Evolutionary conservation across 805 yeast genomes (phyloP).

Genomic region (Cyberlindnera mississippiensis): DNA sequence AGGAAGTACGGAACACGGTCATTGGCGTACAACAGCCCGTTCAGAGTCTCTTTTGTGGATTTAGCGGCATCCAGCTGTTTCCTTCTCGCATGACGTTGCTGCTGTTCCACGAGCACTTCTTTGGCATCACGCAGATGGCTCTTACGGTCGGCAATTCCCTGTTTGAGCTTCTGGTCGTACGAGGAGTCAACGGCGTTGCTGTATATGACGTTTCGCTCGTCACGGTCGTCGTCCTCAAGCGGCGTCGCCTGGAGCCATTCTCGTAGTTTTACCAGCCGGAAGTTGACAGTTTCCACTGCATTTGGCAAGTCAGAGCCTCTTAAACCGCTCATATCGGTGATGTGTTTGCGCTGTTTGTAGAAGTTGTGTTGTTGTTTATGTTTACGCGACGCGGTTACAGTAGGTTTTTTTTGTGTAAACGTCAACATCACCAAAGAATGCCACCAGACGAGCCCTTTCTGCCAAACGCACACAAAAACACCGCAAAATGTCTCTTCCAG

Average conservation of each 20-base stretch:
- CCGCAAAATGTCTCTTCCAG: constrained; percentile 39
- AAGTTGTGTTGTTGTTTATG: neutral
- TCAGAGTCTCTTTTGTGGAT: constrained; percentile 1
- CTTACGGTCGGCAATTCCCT: constrained; percentile 8
- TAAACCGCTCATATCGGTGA: too few species aligned
- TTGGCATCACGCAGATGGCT: constrained; percentile 10
- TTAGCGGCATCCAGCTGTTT: neutral
- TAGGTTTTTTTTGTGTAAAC: too few species aligned
- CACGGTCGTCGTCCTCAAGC: neutral
- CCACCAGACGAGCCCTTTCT: too few species aligned
- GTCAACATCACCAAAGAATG: neutral
- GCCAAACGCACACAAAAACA: too few species aligned
- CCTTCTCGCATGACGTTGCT: neutral
- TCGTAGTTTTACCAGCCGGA: neutral
- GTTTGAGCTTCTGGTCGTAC: constrained; percentile 7
- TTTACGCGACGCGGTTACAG: neutral
- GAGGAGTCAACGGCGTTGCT: constrained; percentile 1
- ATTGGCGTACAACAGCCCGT: constrained; percentile 12
- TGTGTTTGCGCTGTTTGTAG: neutral
- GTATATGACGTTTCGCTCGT: neutral
- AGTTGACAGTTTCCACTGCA: neutral
- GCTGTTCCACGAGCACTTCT: constrained; percentile 7
- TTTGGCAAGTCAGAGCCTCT: neutral
- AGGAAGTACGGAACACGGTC: constrained; percentile 19
- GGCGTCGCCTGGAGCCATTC: neutral